Evolutionary conservation across 805 yeast species (phyloP), one percentile per base, ranked within the genome.

Genomic region (Ogataea polymorpha): DNA sequence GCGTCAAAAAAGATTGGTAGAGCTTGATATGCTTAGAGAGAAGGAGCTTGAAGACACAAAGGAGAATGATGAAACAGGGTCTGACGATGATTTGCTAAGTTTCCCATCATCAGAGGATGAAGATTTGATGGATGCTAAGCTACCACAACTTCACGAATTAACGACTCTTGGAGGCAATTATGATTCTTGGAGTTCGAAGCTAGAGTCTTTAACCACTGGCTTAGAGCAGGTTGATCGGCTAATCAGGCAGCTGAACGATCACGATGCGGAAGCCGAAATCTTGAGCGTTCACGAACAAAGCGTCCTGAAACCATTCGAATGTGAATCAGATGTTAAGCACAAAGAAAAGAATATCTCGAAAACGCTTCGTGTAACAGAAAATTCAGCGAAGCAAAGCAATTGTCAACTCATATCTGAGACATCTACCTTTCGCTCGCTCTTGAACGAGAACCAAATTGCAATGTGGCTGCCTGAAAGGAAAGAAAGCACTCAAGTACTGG

Each of bases 161-260:
- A 39, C 41, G 26, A 38, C 44, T 26, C 39, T 45, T n/a, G 50
- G 39, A 13, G 30, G 37, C 20, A 15, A 15, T 12, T 21, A 20
- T 23, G 37, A 30, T 24, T 14, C 35, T 11, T 38, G 44, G 24
- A 20, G 31, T 7, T 15, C 36, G 8, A 23, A 27, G 21, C 35
- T 51, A 33, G 50, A 48, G 28, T 46, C 50, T n/a, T 21, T 50
- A 28, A 46, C 56, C 12, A 59, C 61, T 7, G 63, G 62, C 10
- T 46, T 55, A 18, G 63, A 57, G 37, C 55, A 56, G 18, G 63
- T 59, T 32, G 63, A 59, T 42, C 48, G 55, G 25, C 48, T 59
- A 32, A 58, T 59, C 12, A 51, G 44, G 13, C 63, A 56, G 33
- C 39, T 52, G 25, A 49, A 44, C 11, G 40, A 41, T 35, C 30